Evolutionary conservation across 306 rosid genomes (phyloP).

Genomic region (Dryas alaskensis): DNA sequence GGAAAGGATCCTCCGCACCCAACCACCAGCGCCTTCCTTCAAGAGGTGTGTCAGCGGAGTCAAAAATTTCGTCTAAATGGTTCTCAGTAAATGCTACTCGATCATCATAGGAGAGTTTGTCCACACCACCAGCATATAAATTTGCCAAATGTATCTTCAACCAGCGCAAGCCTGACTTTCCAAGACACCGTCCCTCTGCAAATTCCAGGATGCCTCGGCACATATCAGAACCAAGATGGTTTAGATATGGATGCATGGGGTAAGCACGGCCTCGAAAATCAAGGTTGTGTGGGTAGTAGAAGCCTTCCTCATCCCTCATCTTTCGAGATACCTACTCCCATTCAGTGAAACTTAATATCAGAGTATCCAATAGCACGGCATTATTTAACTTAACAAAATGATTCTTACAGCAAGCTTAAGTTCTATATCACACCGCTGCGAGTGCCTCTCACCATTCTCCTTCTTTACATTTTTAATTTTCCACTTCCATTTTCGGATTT

Average conservation of each 20-base stretch:
- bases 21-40: constrained; percentile 96
- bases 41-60: constrained; percentile 84
- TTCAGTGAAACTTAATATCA: constrained; percentile 20
- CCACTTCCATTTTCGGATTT: constrained; percentile 93
- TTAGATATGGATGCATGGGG: constrained; percentile 93
- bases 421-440: constrained; percentile 87
- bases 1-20: constrained; percentile 97
- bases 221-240: constrained; percentile 96
- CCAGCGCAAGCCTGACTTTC: constrained; percentile 86
- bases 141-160: constrained; percentile 95
- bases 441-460: constrained; percentile 75
- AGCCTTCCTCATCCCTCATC: constrained; percentile 94
- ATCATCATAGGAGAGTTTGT: constrained; percentile 70
- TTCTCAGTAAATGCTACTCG: constrained; percentile 65
- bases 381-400: constrained; percentile 17
- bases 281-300: constrained; percentile 94
- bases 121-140: constrained; percentile 88
- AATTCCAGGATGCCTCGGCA: constrained; percentile 95
- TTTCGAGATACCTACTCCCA: constrained; percentile 81
- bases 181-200: constrained; percentile 84
- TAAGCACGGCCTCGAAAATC: constrained; percentile 99
- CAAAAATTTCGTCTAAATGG: constrained; percentile 70
- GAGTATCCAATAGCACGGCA: constrained; percentile 1
- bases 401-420: constrained; percentile 89
- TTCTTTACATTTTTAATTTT: constrained; percentile 66